Base-by-base conservation (phyloP, 2,329 filamentous ascomycete genomes). In the Fusarium nanum region DNA sequence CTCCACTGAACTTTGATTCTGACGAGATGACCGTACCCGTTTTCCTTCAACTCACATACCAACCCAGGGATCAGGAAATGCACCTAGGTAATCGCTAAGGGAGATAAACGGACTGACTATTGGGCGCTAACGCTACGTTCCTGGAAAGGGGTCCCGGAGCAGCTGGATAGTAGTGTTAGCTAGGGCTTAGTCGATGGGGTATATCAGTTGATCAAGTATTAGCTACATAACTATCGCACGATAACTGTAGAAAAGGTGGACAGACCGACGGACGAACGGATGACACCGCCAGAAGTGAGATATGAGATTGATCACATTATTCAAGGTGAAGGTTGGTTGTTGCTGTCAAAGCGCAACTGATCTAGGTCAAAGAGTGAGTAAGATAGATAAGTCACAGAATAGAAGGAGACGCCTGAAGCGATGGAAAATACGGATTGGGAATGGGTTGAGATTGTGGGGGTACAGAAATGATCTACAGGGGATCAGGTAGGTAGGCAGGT, bases 41-140 rank as follows among this genome's bases (percentile, higher is more conserved):
- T 53, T 53, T 53, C 49, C 49, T 37, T 53, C 34, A 22, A n/a
- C 23, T 52, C 23, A 52, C 49, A 41, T 40, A 41, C 34, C 32
- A 28, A 10, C n/a, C 9, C 14, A 14, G n/a, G 49, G 34, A n/a
- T n/a, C 13, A 13, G 18, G 12, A 53, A 42, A 28, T 53, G 49
- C 34, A 42, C 20, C 49, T 53, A 53, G 10, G 25, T 11, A 12
- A 41, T 28, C 49, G 49, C 49, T 53, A 28, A 27, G 47, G 34
- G 40, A 20, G 34, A 25, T 44, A 49, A 12, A 45, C 32, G 30
- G 14, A 42, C n/a, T 27, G 14, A 42, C n/a, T 27, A 27, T 18
- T 25, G 34, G 7, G 27, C 60, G 41, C 57, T 63, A 63, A 60
- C 10, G 27, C 22, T 37, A 25, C 28, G 60, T 63, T 56, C 60